These are phyloP conservation scores for Yamadazyma dendronema DNA, from an alignment of 1,139 yeast species.

Conservation along the genomic window DNA sequence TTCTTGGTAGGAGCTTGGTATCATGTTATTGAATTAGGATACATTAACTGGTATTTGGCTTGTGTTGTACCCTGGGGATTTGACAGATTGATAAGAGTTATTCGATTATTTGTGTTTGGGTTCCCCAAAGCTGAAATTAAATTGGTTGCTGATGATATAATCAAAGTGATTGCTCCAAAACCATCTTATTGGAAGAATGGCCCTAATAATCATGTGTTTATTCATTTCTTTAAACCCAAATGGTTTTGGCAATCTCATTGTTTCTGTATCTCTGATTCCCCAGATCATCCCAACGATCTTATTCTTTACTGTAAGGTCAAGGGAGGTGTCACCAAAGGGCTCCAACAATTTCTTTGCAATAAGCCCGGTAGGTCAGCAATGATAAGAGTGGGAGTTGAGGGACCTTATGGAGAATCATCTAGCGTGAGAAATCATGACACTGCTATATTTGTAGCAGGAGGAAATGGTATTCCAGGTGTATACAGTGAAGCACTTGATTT, in stretches of 20 bases:
- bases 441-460: slow-evolving; percentile 42
- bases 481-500: slow-evolving; percentile 36
- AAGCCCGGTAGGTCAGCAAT: slow-evolving; percentile 24
- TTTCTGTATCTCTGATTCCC: slow-evolving; percentile 32
- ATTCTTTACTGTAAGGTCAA: slow-evolving; percentile 35
- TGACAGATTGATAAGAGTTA: slow-evolving; percentile 40
- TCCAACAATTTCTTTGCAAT: slow-evolving; percentile 27
- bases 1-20: slow-evolving; percentile 43
- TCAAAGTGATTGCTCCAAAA: slow-evolving; percentile 39
- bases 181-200: slow-evolving; percentile 40
- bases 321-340: slow-evolving; percentile 35
- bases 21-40: slow-evolving; percentile 42
- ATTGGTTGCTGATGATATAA: slow-evolving; percentile 37
- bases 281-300: slow-evolving; percentile 22
- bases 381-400: slow-evolving; percentile 39
- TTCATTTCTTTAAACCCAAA: slow-evolving; percentile 39
- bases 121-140: slow-evolving; percentile 34
- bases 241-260: slow-evolving; percentile 48
- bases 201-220: slow-evolving; percentile 54
- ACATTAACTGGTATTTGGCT: slow-evolving; percentile 37
- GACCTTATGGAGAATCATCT: slow-evolving; percentile 39
- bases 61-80: slow-evolving; percentile 42
- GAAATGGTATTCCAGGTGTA: slow-evolving; percentile 45
- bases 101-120: slow-evolving; percentile 36
- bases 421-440: slow-evolving; percentile 29